Base-by-base conservation (phyloP, 2,329 filamentous ascomycete genomes). In the Fusarium sublunatum region DNA sequence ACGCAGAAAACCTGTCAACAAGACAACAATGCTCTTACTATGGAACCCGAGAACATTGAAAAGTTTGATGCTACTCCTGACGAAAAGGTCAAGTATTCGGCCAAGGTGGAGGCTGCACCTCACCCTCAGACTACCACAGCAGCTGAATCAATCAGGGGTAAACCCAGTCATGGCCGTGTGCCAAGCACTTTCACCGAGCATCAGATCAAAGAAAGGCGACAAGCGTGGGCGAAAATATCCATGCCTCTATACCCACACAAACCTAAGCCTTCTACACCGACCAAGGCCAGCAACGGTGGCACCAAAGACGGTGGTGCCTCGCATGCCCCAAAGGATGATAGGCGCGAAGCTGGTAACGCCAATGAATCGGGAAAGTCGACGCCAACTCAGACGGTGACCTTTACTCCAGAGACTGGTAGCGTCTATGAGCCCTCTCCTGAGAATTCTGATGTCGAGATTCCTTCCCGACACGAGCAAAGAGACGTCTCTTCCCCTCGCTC, bases 161-260 rank as follows among this genome's bases (percentile, higher is more conserved):
- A 41, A 13, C 15, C 22, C 19, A 46, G 19, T n/a, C 62, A 67
- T 25, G 26, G 28, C 25, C 64, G 67, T 29, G 44, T 32, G 15
- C 29, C 59, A 15, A 70, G 71, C 35, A 43, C 54, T 6, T 75
- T 75, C 34, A 74, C 75, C 11, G 66, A 70, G 40, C 59, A 72
- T 43, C 61, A 77, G 52, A 73, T 75, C 31, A 70, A 70, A 59
- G 66, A 63, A 35, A 71, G 75, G 52, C 71, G 64, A 57, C 64
- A 70, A 67, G 69, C 67, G 47, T 75, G 73, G 73, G 65, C 74
- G 68, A 75, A 68, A 53, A 76, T 77, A 61, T 58, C 71, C 35
- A 72, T 76, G 72, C 75, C 75, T 40, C 55, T 74, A 50, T 60
- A 68, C 53, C 71, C 62, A 45, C 65, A 48, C 35, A 65, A 65